Conservation (phyloP, 176 grass and related monocot species). For the Eleusine indica region DNA sequence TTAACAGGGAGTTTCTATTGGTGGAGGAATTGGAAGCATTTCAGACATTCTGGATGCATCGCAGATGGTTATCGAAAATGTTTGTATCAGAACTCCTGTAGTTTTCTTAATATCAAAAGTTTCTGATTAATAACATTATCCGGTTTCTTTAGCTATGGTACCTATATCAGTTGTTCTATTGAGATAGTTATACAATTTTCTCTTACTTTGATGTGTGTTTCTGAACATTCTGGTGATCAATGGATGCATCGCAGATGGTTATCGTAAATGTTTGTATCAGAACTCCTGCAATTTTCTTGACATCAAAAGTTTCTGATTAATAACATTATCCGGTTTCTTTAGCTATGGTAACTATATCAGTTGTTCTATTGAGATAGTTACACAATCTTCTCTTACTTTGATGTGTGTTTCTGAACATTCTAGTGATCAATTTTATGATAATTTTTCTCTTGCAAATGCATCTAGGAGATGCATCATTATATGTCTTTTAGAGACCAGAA, state of each 20-base stretch:
- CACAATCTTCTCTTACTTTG: neutral
- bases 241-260: slow-evolving; percentile 71
- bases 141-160: neutral
- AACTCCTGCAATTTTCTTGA: neutral
- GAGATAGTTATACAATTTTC: neutral
- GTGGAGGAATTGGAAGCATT: slow-evolving; percentile 91
- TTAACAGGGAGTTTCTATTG: slow-evolving; percentile 87
- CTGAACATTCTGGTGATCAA: slow-evolving; percentile 55
- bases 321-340: neutral
- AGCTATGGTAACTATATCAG: slow-evolving; percentile 8
- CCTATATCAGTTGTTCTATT: neutral
- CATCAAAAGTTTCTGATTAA: neutral
- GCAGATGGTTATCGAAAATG: slow-evolving; percentile 82
- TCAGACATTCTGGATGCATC: slow-evolving; percentile 83
- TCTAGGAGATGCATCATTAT: neutral
- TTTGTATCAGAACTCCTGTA: slow-evolving; percentile 22
- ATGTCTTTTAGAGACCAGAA: neutral
- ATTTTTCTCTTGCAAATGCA: neutral
- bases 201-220: slow-evolving; percentile 1
- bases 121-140: slow-evolving; percentile 13
- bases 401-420: slow-evolving; percentile 7
- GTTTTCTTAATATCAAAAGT: neutral
- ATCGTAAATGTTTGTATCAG: slow-evolving; percentile 70
- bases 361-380: neutral
- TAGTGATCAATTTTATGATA: neutral